phyloP scores from a whole-genome alignment of 148 eudicot species.

The Chenopodium berlandieri region DNA sequence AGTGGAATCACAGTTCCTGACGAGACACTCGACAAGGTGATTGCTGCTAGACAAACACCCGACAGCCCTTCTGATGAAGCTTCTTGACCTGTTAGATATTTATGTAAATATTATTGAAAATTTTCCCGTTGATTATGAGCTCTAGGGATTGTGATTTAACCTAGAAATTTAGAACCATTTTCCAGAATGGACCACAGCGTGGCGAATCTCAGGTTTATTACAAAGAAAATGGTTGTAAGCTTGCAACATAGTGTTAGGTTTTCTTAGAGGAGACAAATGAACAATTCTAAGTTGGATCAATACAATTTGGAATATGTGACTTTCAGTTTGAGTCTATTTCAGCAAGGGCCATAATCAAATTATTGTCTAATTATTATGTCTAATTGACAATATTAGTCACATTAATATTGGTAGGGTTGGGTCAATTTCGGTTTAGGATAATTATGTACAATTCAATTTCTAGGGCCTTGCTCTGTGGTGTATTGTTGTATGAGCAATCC shows the following conservation, averaged over 20 bases:
- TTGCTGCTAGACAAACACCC: conserved; percentile 61
- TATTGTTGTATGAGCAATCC: not conserved
- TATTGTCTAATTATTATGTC: not conserved
- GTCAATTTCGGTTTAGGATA: too few species aligned
- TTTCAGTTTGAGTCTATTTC: not conserved
- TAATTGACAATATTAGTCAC: too few species aligned
- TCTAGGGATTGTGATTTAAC: not conserved
- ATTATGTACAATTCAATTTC: too few species aligned
- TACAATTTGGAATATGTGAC: not conserved
- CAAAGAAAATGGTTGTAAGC: not conserved
- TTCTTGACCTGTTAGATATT: conserved; percentile 26
- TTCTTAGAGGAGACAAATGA: not conserved
- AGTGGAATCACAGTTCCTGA: conserved; percentile 78
- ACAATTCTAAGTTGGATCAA: not conserved
- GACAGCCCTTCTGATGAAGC: conserved; percentile 43
- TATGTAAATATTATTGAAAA: conserved; percentile 11
- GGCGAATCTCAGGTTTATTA: not conserved
- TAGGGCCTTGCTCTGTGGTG: not conserved
- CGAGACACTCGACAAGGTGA: conserved; percentile 82
- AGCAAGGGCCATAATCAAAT: too few species aligned
- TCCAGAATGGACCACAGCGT: not conserved
- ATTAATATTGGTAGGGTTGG: too few species aligned
- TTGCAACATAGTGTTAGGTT: not conserved
- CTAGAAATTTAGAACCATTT: not conserved
- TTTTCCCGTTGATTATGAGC: not conserved